Evolutionary conservation across 2,329 filamentous ascomycete genomes (phyloP), one percentile per base, ranked within the genome.

Genomic region (Ceratocystis variospora): DNA sequence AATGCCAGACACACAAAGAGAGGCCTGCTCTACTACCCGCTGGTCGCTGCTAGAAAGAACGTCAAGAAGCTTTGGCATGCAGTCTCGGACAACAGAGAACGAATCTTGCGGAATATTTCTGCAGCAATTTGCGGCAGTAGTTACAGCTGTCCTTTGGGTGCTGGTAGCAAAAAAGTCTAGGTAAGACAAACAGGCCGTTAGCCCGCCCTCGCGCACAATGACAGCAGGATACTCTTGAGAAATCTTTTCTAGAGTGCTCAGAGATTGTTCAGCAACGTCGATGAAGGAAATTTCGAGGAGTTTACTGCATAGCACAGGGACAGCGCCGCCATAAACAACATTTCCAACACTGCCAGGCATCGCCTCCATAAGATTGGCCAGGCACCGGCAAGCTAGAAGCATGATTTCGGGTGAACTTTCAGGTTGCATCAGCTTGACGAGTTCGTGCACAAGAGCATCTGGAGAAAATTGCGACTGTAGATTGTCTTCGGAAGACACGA

Each of bases 341-440:
- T 96, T 96, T 12, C 91, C 89, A 62, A 94, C 94, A 67, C 93
- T 93, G 44, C 90, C 87, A 22, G 94, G 92, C 37, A 99, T 79
- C 31, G 93, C 95, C 75, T 99, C 94, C 94, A 99, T 99, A 66
- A 99, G 77, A 74, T 99, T 97, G 68, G 94, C 94, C 71, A 99
- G 83, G 75, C 90, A 97, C 68, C 95, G 88, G 73, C 94, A 99
- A 22, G 94, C 93, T 68, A 97, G 81, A 12, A 99, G 85, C 93
- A 97, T 97, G 69, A 97, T 90, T 75, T 99, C 94, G 0, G 92
- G 89, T 71, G 96, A 96, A 73, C 89, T 90, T n/a, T 66, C 66
- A 2, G 90, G 88, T 71, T 95, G 88, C 94, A 99, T 97, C 71
- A 99, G 78, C 12, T 81, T 77, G 61, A 99, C 91, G 64, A 99